Conservation (phyloP, 208 protist genomes). For the Leishmania mexicana region DNA sequence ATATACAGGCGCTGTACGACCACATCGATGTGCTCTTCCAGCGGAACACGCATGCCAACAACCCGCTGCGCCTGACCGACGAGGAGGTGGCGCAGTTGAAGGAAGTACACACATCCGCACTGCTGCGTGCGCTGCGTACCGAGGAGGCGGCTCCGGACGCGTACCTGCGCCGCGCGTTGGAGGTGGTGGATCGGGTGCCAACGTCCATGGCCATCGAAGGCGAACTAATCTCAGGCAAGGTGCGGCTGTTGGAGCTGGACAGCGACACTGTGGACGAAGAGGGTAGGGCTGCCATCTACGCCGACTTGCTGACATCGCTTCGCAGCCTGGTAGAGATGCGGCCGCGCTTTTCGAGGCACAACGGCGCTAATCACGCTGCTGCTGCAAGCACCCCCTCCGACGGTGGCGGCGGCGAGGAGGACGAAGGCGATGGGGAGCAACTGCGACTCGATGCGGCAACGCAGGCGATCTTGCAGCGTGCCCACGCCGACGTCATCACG, state of each 20-base stretch:
- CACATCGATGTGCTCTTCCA: conserved; percentile 72
- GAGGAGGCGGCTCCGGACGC: conserved; percentile 52
- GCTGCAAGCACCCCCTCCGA: neutral
- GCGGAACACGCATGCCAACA: conserved; percentile 66
- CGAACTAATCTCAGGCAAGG: conserved; percentile 76
- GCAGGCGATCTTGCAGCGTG: conserved; percentile 50
- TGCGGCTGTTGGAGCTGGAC: conserved; percentile 68
- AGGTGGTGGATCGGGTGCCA: conserved; percentile 69
- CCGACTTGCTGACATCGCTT: conserved; percentile 75
- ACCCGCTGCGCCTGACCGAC: conserved; percentile 47
- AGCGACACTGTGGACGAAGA: conserved; percentile 58
- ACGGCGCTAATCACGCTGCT: neutral
- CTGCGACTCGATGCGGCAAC: conserved; percentile 28
- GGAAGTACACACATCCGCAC: conserved; percentile 35
- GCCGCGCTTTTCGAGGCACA: conserved; percentile 31
- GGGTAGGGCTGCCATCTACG: conserved; percentile 60
- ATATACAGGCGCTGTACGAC: conserved; percentile 43
- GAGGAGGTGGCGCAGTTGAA: conserved; percentile 34
- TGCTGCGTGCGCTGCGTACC: conserved; percentile 70
- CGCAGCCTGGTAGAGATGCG: conserved; percentile 79
- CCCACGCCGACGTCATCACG: conserved; percentile 55
- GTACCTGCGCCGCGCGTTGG: conserved; percentile 68
- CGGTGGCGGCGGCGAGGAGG: conserved; percentile 4
- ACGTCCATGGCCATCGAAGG: conserved; percentile 68
- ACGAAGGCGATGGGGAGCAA: conserved; percentile 7